phyloP scores from a whole-genome alignment of 495 filamentous ascomycete genomes.

The Podospora australis region DNA sequence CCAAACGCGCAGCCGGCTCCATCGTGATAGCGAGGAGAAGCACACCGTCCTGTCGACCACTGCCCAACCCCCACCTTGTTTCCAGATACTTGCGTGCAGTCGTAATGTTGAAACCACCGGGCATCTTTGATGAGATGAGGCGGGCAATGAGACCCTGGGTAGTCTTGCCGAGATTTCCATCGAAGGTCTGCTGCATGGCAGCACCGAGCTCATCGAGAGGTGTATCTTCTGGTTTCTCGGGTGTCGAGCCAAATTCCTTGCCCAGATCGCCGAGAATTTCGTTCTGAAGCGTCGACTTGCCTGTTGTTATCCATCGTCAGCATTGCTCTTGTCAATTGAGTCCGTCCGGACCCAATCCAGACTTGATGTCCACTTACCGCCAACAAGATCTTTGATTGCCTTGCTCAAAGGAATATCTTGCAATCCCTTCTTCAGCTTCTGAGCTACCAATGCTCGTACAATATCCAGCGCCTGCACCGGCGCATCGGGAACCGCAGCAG shows the following conservation, averaged over 20 bases:
- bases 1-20: constrained; percentile 84
- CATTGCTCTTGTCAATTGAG: too few species aligned
- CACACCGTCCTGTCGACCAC: constrained; percentile 87
- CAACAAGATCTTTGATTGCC: constrained; percentile 97
- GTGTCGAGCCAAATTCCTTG: constrained; percentile 96
- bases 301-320: constrained; percentile 35
- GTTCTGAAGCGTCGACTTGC: constrained; percentile 96
- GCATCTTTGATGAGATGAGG: constrained; percentile 98
- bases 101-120: constrained; percentile 97
- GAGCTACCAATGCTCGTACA: constrained; percentile 84
- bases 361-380: constrained; percentile 54
- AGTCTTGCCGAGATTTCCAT: constrained; percentile 95
- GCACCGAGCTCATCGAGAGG: constrained; percentile 93
- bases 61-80: constrained; percentile 82
- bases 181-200: constrained; percentile 95
- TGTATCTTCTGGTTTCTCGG: constrained; percentile 97
- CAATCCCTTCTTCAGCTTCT: constrained; percentile 94
- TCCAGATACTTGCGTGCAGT: constrained; percentile 88
- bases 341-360: too few species aligned
- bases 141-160: constrained; percentile 89
- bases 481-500: constrained; percentile 75
- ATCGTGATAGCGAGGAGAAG: constrained; percentile 84
- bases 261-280: constrained; percentile 93
- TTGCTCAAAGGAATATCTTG: constrained; percentile 88
- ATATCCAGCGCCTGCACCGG: constrained; percentile 86